Evolutionary conservation across 2,329 filamentous ascomycete species (phyloP).

Genomic region (Claviceps purpurea): DNA sequence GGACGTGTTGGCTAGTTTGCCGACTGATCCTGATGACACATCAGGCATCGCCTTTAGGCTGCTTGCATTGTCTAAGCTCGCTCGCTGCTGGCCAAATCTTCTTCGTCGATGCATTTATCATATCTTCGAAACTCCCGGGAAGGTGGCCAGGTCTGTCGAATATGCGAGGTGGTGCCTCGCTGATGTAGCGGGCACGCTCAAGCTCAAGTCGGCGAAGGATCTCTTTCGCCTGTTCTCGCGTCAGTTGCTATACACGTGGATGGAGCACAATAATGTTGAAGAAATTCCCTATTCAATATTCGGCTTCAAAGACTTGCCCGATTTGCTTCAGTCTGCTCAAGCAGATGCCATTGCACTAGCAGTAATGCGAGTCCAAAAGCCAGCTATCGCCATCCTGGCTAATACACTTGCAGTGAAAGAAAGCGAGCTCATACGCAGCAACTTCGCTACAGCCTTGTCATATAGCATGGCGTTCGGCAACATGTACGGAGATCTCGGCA

Average conservation of each 20-base stretch:
- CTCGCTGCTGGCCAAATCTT: constrained; percentile 73
- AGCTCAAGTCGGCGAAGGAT: constrained; percentile 50
- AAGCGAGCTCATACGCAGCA: constrained; percentile 45
- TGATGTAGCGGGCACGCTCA: constrained; percentile 51
- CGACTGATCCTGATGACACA: constrained; percentile 52
- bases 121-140: constrained; percentile 81
- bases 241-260: constrained; percentile 85
- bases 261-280: constrained; percentile 51
- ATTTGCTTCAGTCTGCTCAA: constrained; percentile 57
- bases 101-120: constrained; percentile 81
- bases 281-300: constrained; percentile 78
- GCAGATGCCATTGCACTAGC: constrained; percentile 69
- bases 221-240: constrained; percentile 77
- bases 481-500: constrained; percentile 17
- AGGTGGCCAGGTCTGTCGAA: constrained; percentile 46
- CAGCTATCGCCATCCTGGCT: constrained; percentile 48
- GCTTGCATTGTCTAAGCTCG: constrained; percentile 61
- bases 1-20: constrained; percentile 70
- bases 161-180: constrained; percentile 63
- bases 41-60: constrained; percentile 82
- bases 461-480: constrained; percentile 61
- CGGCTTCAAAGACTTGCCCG: constrained; percentile 54
- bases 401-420: constrained; percentile 39
- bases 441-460: constrained; percentile 67
- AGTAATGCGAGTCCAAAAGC: constrained; percentile 64